Evolutionary conservation across 2,329 filamentous ascomycete species (phyloP).

Genomic region (Colletotrichum phormii): DNA sequence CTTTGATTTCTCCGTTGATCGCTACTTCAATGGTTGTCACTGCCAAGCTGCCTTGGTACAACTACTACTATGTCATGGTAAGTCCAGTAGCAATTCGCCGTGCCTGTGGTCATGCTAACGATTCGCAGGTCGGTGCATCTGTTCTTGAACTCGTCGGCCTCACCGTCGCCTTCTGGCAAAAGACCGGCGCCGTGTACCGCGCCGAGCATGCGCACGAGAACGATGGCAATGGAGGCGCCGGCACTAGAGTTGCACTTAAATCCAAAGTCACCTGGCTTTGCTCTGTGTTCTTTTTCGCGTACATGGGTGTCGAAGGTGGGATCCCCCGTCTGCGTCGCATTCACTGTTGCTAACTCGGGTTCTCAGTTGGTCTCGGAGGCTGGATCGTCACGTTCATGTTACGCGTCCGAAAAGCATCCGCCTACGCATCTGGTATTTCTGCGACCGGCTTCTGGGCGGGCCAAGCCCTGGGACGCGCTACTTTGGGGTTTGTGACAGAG

Average conservation of each 20-base stretch:
- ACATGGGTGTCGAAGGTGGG: slow-evolving; percentile 76
- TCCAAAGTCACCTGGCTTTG: slow-evolving; percentile 73
- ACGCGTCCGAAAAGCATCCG: slow-evolving; percentile 70
- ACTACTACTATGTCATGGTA: slow-evolving; percentile 79
- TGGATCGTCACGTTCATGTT: slow-evolving; percentile 89
- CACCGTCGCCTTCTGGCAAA: slow-evolving; percentile 68
- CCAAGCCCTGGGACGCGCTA: slow-evolving; percentile 74
- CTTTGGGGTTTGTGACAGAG: slow-evolving; percentile 78
- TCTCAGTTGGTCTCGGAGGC: slow-evolving; percentile 72
- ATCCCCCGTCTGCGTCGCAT: not conserved
- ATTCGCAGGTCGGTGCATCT: slow-evolving; percentile 55
- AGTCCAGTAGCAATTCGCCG: slow-evolving; percentile 41
- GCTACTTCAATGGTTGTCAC: slow-evolving; percentile 76
- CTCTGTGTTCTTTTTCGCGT: slow-evolving; percentile 76
- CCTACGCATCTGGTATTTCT: slow-evolving; percentile 78
- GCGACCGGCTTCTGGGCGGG: slow-evolving; percentile 85
- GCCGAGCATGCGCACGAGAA: slow-evolving; percentile 46
- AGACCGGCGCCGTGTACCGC: slow-evolving; percentile 66
- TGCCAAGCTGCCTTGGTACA: slow-evolving; percentile 70
- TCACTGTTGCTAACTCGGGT: slow-evolving; percentile 22
- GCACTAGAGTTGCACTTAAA: slow-evolving; percentile 53
- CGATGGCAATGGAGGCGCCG: slow-evolving; percentile 42
- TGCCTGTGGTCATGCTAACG: not conserved
- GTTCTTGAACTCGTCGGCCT: slow-evolving; percentile 66
- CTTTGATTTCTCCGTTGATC: slow-evolving; percentile 71